A percentile compares a stretch with the other conserved stretches of the same genome.
phyloP scores from a whole-genome alignment of 352 stramenopile genomes.

The Pythium myriotylum region DNA sequence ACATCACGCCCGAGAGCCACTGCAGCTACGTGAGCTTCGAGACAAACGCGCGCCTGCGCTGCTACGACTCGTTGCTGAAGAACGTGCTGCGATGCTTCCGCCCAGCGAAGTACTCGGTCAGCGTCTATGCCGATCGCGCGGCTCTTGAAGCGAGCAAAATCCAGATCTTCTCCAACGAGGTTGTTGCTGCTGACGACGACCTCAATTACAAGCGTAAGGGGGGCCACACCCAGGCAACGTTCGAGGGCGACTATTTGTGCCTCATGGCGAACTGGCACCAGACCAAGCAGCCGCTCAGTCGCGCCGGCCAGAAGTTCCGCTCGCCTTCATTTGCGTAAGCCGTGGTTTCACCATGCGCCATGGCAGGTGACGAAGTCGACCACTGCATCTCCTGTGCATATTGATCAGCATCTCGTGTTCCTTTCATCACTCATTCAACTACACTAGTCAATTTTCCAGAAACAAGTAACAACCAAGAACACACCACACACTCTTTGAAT shows the following conservation, averaged over 20 bases:
- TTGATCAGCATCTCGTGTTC: not conserved
- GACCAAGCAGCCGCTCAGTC: constrained; percentile 46
- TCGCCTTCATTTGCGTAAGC: constrained; percentile 80
- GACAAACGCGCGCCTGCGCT: constrained; percentile 93
- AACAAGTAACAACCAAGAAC: constrained; percentile 2
- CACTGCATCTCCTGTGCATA: not conserved
- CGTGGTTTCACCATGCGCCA: no score
- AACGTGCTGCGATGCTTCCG: constrained; percentile 98
- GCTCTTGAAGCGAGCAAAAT: constrained; percentile 67
- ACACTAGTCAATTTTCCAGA: not conserved
- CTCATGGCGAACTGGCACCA: constrained; percentile 81
- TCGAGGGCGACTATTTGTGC: constrained; percentile 85
- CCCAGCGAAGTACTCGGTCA: constrained; percentile 97
- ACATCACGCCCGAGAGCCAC: constrained; percentile 97
- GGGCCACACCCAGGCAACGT: constrained; percentile 82
- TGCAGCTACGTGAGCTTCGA: constrained; percentile 98
- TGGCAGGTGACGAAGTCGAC: no score
- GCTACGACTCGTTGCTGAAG: constrained; percentile 93
- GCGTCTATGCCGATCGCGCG: constrained; percentile 94
- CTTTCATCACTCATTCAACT: not conserved
- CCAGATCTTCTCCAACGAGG: constrained; percentile 75
- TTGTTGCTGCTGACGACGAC: constrained; percentile 73
- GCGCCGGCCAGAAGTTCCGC: constrained; percentile 64
- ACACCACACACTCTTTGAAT: not conserved
- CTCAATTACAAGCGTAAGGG: constrained; percentile 82